Evolutionary conservation across 148 eudicot genomes (phyloP).

Genomic region (Linanthus parryae): DNA sequence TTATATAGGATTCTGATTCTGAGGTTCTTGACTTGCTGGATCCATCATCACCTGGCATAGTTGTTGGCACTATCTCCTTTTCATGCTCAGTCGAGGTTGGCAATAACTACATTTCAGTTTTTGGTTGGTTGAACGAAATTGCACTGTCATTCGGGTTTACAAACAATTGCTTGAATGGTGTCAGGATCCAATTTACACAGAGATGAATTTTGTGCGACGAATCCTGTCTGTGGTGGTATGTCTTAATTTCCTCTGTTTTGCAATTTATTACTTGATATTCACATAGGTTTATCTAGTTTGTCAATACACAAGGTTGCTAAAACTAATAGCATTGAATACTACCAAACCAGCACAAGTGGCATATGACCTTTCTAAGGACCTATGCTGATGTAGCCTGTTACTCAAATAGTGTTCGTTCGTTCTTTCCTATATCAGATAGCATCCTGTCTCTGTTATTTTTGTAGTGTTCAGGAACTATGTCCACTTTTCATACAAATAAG

Average conservation of each 20-base stretch:
- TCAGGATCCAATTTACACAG: slow-evolving; percentile 88
- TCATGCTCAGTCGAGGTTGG: slow-evolving; percentile 85
- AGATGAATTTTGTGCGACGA: slow-evolving; percentile 70
- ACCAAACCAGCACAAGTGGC: too few species aligned
- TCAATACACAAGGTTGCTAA: too few species aligned
- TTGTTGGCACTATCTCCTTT: slow-evolving; percentile 59
- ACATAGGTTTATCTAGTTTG: slow-evolving; percentile 6
- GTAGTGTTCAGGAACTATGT: too few species aligned
- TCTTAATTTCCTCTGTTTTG: neutral
- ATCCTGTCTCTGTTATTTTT: too few species aligned
- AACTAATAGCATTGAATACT: too few species aligned
- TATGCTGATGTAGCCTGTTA: too few species aligned
- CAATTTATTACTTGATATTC: neutral
- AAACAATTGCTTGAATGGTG: slow-evolving; percentile 3
- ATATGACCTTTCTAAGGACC: too few species aligned
- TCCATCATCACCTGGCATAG: slow-evolving; percentile 44
- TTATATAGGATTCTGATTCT: slow-evolving; percentile 42
- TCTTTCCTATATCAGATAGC: too few species aligned
- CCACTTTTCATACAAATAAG: too few species aligned
- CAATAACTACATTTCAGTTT: slow-evolving; percentile 4
- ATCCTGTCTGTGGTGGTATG: slow-evolving; percentile 80
- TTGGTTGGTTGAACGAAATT: slow-evolving; percentile 14
- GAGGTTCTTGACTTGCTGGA: slow-evolving; percentile 59
- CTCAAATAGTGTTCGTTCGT: too few species aligned
- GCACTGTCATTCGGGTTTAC: slow-evolving; percentile 5